Conservation (phyloP, 2,329 filamentous ascomycete genomes). For the Aschersonia sp. region DNA sequence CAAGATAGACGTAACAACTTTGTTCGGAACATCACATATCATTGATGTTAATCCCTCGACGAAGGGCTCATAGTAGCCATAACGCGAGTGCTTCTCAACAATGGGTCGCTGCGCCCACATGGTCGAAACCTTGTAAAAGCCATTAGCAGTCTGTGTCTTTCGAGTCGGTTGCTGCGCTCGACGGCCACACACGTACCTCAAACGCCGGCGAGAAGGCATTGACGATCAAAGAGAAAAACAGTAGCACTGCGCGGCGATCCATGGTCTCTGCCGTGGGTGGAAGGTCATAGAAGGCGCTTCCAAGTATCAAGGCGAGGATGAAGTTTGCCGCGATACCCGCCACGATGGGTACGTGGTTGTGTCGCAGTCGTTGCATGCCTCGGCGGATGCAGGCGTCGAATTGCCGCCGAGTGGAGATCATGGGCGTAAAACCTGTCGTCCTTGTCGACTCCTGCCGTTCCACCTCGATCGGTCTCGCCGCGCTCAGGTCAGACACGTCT, state of each 20-base stretch:
- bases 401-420: background rate
- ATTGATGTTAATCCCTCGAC: slow-evolving; percentile 19
- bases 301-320: background rate
- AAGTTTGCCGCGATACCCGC: background rate
- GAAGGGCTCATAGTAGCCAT: slow-evolving; percentile 22
- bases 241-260: slow-evolving; percentile 23
- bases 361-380: background rate
- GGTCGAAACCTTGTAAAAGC: slow-evolving; percentile 19
- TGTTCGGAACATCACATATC: slow-evolving; percentile 27
- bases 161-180: too few species aligned
- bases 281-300: background rate
- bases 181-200: background rate
- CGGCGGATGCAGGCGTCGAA: background rate
- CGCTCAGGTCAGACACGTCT: background rate
- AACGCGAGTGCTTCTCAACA: slow-evolving; percentile 23
- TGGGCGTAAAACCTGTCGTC: background rate
- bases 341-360: background rate
- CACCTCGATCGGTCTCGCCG: background rate
- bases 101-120: slow-evolving; percentile 21
- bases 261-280: background rate
- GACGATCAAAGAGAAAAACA: slow-evolving; percentile 38
- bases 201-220: slow-evolving; percentile 15
- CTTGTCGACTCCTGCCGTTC: background rate
- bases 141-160: background rate
- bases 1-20: slow-evolving; percentile 21